A percentile compares a stretch with the other conserved stretches of the same genome.
Conservation (phyloP, 352 stramenopile species). For the Globisporangium polare region DNA sequence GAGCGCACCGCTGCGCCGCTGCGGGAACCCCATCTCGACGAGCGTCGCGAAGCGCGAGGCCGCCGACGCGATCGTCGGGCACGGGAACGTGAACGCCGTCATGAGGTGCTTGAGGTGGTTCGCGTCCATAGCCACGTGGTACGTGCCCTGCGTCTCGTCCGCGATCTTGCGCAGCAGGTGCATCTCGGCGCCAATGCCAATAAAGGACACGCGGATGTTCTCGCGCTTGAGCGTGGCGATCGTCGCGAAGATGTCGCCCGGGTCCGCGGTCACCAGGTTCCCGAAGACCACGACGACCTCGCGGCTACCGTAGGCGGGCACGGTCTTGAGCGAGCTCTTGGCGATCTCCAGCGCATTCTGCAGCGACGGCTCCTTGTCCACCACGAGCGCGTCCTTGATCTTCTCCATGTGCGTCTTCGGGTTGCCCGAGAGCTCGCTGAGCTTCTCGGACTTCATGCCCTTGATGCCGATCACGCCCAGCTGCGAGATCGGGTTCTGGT, state of each 20-base stretch:
- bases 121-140: slow-evolving; percentile 92
- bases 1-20: slow-evolving; percentile 64
- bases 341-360: slow-evolving; percentile 91
- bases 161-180: slow-evolving; percentile 78
- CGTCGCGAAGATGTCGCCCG: slow-evolving; percentile 93
- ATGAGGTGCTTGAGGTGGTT: slow-evolving; percentile 92
- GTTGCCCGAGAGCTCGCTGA: slow-evolving; percentile 90
- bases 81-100: slow-evolving; percentile 92
- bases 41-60: slow-evolving; percentile 66
- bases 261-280: slow-evolving; percentile 95
- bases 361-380: slow-evolving; percentile 87
- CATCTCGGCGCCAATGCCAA: slow-evolving; percentile 95
- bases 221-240: slow-evolving; percentile 89
- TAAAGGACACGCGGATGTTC: slow-evolving; percentile 91
- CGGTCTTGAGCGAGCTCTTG: slow-evolving; percentile 89
- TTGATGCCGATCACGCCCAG: slow-evolving; percentile 89
- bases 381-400: slow-evolving; percentile 54
- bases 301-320: slow-evolving; percentile 77
- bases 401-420: slow-evolving; percentile 82
- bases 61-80: slow-evolving; percentile 76
- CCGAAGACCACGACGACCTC: slow-evolving; percentile 94
- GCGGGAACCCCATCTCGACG: slow-evolving; percentile 85
- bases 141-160: slow-evolving; percentile 91
- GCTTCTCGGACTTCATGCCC: slow-evolving; percentile 87
- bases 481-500: slow-evolving; percentile 94